These are phyloP conservation scores for Fremontodendron californicum DNA, from an alignment of 345 rosid species.

Conservation along the genomic window DNA sequence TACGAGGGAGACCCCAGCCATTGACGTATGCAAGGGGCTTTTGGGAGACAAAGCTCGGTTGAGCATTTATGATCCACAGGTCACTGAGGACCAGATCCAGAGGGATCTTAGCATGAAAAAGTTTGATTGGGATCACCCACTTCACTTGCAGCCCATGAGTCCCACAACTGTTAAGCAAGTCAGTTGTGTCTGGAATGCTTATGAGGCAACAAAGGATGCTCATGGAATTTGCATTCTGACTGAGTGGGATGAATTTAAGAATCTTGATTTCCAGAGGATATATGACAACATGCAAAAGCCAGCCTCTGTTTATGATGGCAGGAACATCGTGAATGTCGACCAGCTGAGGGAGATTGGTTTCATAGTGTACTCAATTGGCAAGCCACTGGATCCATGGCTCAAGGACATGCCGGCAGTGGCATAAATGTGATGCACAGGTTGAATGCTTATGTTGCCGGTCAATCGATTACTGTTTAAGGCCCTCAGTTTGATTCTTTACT, in stretches of 20 bases:
- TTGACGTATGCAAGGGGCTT: conserved; percentile 87
- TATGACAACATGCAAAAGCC: conserved; percentile 85
- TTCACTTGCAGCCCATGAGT: conserved; percentile 90
- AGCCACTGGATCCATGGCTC: conserved; percentile 88
- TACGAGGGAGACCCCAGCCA: conserved; percentile 87
- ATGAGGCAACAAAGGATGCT: conserved; percentile 72
- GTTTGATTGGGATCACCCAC: conserved; percentile 92
- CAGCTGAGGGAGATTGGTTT: conserved; percentile 80
- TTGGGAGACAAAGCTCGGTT: conserved; percentile 80
- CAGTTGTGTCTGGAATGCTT: conserved; percentile 64
- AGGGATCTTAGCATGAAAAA: conserved; percentile 86
- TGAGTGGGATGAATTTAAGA: conserved; percentile 93
- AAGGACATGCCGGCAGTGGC: conserved; percentile 95
- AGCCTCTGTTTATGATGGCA: conserved; percentile 80
- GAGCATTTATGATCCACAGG: conserved; percentile 92
- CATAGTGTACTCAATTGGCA: conserved; percentile 85
- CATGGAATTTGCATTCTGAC: conserved; percentile 84
- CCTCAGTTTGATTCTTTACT: conserved; percentile 29
- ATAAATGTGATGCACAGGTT: conserved; percentile 23
- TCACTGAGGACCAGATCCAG: conserved; percentile 79
- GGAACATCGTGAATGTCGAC: conserved; percentile 56
- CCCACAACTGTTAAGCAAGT: conserved; percentile 82
- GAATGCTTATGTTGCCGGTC: neutral
- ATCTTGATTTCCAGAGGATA: conserved; percentile 65
- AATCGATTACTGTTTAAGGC: conserved; percentile 13